Conservation (phyloP, 192 early-diverging fungal genomes). For the Gigaspora rosea region DNA sequence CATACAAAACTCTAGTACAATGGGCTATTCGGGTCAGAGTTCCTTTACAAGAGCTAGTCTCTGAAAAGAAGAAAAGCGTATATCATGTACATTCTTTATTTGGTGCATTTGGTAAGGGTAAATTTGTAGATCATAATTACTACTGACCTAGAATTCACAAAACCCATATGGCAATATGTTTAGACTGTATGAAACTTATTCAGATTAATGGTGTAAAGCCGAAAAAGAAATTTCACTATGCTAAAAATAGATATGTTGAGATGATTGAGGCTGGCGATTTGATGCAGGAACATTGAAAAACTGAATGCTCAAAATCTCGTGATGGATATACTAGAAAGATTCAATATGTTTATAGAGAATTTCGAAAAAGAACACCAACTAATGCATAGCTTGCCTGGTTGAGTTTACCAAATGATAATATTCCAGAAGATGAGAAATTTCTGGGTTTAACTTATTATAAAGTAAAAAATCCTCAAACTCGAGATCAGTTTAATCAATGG, state of each 20-base stretch:
- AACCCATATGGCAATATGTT: background rate
- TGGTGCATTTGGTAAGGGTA: background rate
- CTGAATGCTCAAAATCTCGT: background rate
- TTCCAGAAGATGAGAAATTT: constrained; percentile 24
- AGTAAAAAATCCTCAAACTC: constrained; percentile 17
- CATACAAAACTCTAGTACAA: no score
- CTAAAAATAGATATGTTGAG: background rate
- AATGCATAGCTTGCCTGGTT: constrained; percentile 22
- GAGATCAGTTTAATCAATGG: background rate
- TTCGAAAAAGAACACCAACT: constrained; percentile 1
- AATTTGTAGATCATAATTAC: constrained; percentile 13
- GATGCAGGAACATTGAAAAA: constrained; percentile 8
- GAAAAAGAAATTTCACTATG: background rate
- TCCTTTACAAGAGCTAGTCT: background rate
- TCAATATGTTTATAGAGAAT: background rate
- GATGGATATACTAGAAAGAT: constrained; percentile 14
- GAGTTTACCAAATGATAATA: constrained; percentile 20
- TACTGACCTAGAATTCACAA: background rate
- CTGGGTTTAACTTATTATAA: background rate
- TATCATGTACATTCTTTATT: no score
- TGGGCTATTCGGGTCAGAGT: background rate
- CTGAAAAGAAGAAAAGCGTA: background rate
- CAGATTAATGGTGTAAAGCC: constrained; percentile 3
- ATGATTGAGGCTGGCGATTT: background rate
- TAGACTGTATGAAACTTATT: background rate